Percentiles rank a stretch among this genome's conserved stretches.
Evolutionary conservation across 2,329 filamentous ascomycete genomes (phyloP).

Genomic region (Colletotrichum sp.): DNA sequence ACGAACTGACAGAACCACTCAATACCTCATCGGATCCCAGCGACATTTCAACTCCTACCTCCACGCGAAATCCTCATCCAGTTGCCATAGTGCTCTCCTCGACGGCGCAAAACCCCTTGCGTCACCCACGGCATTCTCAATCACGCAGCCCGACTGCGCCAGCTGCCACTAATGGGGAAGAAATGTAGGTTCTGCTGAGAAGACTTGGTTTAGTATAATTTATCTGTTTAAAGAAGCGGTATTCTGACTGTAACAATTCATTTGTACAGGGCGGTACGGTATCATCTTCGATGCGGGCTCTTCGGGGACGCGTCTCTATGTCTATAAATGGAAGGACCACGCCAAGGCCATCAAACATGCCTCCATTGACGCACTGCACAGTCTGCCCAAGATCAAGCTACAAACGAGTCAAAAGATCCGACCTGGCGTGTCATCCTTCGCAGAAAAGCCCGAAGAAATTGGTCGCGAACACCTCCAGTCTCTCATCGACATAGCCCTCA

Average conservation of each 20-base stretch:
- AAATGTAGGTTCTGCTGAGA: conserved; percentile 32
- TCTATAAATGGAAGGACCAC: conserved; percentile 92
- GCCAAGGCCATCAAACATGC: conserved; percentile 60
- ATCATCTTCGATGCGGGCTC: conserved; percentile 98
- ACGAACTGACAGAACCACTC: background rate
- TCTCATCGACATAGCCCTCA: conserved; percentile 82
- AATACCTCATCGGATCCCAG: background rate
- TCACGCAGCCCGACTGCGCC: conserved; percentile 2
- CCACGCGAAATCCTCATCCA: background rate
- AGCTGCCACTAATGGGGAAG: conserved; percentile 35
- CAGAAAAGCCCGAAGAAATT: conserved; percentile 74
- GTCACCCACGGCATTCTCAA: background rate
- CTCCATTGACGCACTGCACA: conserved; percentile 63
- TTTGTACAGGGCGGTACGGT: conserved; percentile 72
- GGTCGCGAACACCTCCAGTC: conserved; percentile 82
- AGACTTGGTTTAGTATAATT: background rate
- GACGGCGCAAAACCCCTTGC: no score
- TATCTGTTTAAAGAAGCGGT: background rate
- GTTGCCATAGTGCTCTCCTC: background rate
- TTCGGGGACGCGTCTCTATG: conserved; percentile 92
- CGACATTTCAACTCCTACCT: background rate
- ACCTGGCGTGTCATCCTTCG: conserved; percentile 91
- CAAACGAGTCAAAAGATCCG: conserved; percentile 93
- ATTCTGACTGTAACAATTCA: background rate
- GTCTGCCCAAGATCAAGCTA: conserved; percentile 80